Evolutionary conservation across 2,329 filamentous ascomycete species (phyloP).

Genomic region (Ophiocordyceps camponoti-leonardi): DNA sequence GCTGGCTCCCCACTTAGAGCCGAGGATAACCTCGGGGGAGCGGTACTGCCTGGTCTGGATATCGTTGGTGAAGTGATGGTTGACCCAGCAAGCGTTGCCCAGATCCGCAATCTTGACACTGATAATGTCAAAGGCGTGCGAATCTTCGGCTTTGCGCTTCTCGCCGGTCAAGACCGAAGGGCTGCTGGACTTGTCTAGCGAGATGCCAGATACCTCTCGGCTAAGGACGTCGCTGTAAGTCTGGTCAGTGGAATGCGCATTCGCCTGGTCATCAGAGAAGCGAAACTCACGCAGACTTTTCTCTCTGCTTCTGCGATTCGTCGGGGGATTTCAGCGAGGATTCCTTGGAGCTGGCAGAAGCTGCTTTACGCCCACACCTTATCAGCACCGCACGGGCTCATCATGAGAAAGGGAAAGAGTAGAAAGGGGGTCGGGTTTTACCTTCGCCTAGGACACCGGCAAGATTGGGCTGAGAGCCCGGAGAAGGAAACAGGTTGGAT

Average conservation of each 20-base stretch:
- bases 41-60: slow-evolving; percentile 96
- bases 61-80: slow-evolving; percentile 97
- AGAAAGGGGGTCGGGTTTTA: slow-evolving; percentile 25
- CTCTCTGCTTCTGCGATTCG: slow-evolving; percentile 64
- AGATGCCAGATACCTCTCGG: slow-evolving; percentile 87
- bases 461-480: slow-evolving; percentile 55
- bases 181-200: slow-evolving; percentile 55
- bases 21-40: slow-evolving; percentile 91
- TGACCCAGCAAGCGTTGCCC: slow-evolving; percentile 96
- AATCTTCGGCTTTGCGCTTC: slow-evolving; percentile 45
- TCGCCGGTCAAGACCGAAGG: slow-evolving; percentile 37
- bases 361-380: slow-evolving; percentile 5
- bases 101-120: slow-evolving; percentile 98
- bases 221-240: slow-evolving; percentile 61
- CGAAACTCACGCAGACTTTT: slow-evolving; percentile 73
- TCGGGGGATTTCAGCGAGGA: slow-evolving; percentile 34
- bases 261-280: neutral
- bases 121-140: slow-evolving; percentile 51
- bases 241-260: neutral
- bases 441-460: slow-evolving; percentile 73
- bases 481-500: slow-evolving; percentile 48
- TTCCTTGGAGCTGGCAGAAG: slow-evolving; percentile 19
- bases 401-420: neutral
- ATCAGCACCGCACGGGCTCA: neutral
- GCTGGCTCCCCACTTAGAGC: slow-evolving; percentile 97